Percentiles rank a stretch among this genome's conserved stretches.
Evolutionary conservation across 441 rosid genomes (phyloP).

Genomic region (Pelargonium fulgidum): DNA sequence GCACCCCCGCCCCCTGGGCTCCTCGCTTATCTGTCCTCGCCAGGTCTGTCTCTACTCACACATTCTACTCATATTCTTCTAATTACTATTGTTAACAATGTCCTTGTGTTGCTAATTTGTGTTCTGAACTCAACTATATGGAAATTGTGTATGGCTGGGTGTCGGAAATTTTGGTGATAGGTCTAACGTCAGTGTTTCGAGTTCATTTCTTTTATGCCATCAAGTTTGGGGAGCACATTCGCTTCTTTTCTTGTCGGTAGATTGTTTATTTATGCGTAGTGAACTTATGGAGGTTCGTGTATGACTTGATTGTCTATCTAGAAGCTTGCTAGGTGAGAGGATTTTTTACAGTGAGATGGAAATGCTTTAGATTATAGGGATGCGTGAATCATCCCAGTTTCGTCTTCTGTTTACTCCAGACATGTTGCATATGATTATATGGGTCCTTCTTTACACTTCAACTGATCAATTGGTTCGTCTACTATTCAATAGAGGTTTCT

Average conservation of each 20-base stretch:
- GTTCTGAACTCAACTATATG: not conserved
- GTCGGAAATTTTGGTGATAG: not conserved
- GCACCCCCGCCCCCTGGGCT: conserved; percentile 93
- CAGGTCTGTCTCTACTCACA: conserved; percentile 35
- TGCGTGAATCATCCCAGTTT: too few species aligned
- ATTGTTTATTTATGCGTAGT: not conserved
- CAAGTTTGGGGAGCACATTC: not conserved
- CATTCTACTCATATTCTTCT: not conserved
- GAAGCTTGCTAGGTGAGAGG: too few species aligned
- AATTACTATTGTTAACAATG: not conserved
- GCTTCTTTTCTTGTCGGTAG: not conserved
- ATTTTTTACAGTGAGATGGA: too few species aligned
- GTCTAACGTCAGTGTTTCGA: not conserved
- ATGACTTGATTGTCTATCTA: too few species aligned
- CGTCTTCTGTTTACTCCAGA: too few species aligned
- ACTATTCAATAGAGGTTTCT: too few species aligned
- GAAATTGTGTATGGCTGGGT: not conserved
- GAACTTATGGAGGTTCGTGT: too few species aligned
- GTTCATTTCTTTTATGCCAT: not conserved
- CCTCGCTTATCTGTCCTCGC: conserved; percentile 88
- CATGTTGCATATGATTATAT: too few species aligned
- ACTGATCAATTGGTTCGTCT: not conserved
- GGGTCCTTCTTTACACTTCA: too few species aligned
- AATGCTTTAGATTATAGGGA: too few species aligned
- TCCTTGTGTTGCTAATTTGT: not conserved